Conservation (phyloP, 73 alveolate species). For the Paramecium bursaria region DNA sequence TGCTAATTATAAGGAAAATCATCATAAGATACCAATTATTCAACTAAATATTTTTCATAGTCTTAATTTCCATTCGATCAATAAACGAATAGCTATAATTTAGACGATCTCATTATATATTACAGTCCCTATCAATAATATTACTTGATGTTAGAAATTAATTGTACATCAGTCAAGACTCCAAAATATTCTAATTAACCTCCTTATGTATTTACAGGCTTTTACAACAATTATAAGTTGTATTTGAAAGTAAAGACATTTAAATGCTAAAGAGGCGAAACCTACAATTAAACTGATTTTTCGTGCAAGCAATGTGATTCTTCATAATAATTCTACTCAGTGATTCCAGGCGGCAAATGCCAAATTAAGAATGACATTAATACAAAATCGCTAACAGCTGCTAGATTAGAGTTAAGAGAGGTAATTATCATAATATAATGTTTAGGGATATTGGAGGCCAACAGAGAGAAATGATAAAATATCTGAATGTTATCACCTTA, state of each 20-base stretch:
- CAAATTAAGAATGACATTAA: neutral
- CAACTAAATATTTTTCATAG: neutral
- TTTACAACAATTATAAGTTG: too few relatives aligned
- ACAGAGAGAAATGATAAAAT: constrained; percentile 30
- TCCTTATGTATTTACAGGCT: neutral
- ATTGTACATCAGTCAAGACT: neutral
- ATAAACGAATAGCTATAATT: neutral
- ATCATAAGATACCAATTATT: neutral
- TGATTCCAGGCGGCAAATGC: neutral
- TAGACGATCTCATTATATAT: neutral
- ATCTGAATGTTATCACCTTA: neutral
- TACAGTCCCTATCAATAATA: neutral
- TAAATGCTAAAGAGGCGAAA: neutral
- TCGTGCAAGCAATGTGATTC: neutral
- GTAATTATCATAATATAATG: neutral
- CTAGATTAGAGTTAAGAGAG: constrained; percentile 11
- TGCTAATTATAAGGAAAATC: neutral
- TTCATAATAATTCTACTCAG: neutral
- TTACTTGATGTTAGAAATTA: neutral
- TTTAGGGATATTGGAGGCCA: constrained; percentile 44
- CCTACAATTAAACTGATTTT: neutral
- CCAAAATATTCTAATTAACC: neutral
- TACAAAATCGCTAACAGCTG: neutral
- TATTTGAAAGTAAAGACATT: neutral
- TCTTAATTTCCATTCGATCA: neutral